phyloP scores from a whole-genome alignment of 768 basidiomycete genomes.

The Pulveroboletus ravenelii region DNA sequence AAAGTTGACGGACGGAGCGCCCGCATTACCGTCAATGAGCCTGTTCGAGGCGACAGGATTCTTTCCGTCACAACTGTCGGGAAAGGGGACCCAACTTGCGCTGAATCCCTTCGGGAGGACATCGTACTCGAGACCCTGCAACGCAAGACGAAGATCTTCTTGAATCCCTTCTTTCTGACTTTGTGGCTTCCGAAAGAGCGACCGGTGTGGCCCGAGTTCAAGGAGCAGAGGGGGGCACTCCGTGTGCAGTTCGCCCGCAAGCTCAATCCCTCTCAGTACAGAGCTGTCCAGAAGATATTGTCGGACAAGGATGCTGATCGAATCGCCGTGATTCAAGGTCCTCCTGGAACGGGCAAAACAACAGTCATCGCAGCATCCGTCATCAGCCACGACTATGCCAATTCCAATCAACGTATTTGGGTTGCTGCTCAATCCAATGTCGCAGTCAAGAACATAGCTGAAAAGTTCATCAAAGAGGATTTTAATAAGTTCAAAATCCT shows the following conservation, averaged over 20 bases:
- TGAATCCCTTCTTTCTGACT: constrained; percentile 22
- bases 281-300: constrained; percentile 29
- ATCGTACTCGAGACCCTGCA: constrained; percentile 25
- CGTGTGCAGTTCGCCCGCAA: not conserved
- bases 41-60: constrained; percentile 15
- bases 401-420: constrained; percentile 28
- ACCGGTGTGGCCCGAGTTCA: constrained; percentile 13
- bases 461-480: constrained; percentile 34
- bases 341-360: constrained; percentile 44
- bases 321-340: constrained; percentile 31
- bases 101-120: constrained; percentile 37
- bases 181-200: constrained; percentile 26
- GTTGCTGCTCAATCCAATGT: constrained; percentile 47
- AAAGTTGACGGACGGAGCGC: constrained; percentile 36
- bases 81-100: constrained; percentile 49
- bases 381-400: constrained; percentile 15
- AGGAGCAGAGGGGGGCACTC: not conserved
- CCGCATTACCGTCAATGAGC: constrained; percentile 24
- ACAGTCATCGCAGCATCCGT: constrained; percentile 38
- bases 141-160: constrained; percentile 7
- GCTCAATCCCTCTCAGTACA: constrained; percentile 27
- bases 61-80: constrained; percentile 47
- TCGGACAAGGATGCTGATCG: constrained; percentile 19
- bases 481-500: constrained; percentile 37
- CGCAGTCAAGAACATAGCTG: constrained; percentile 51